phyloP scores from a whole-genome alignment of 164 flowering plant species.

The Dillenia suffruticosa region DNA sequence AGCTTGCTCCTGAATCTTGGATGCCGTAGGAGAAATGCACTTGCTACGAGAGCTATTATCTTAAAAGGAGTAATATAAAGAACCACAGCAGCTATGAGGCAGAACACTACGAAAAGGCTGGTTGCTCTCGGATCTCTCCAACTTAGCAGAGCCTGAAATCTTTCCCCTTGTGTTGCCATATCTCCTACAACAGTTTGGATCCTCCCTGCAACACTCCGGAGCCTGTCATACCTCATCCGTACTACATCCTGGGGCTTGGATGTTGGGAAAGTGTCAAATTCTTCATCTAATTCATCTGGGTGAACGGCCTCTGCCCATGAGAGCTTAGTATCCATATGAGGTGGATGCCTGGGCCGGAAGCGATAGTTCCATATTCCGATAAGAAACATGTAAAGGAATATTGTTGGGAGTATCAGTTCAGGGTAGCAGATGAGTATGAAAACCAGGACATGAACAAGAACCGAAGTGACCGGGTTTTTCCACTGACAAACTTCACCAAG shows the following conservation, averaged over 20 bases:
- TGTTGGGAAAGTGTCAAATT: slow-evolving; percentile 63
- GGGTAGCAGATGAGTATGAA: slow-evolving; percentile 65
- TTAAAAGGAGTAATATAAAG: slow-evolving; percentile 52
- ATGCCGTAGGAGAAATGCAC: slow-evolving; percentile 44
- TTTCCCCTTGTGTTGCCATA: slow-evolving; percentile 66
- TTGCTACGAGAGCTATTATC: slow-evolving; percentile 33
- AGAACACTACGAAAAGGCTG: slow-evolving; percentile 47
- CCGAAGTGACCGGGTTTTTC: slow-evolving; percentile 65
- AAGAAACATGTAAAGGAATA: slow-evolving; percentile 65
- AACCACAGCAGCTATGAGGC: slow-evolving; percentile 44
- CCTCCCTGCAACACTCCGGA: slow-evolving; percentile 67
- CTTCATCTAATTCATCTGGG: slow-evolving; percentile 61
- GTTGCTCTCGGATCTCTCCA: slow-evolving; percentile 79
- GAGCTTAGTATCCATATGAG: slow-evolving; percentile 66
- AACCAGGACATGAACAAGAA: slow-evolving; percentile 57
- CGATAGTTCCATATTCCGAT: slow-evolving; percentile 79
- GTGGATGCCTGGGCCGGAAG: slow-evolving; percentile 57
- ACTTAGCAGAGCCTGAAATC: slow-evolving; percentile 47
- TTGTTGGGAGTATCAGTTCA: slow-evolving; percentile 63
- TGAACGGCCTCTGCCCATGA: slow-evolving; percentile 72
- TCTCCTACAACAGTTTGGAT: slow-evolving; percentile 68
- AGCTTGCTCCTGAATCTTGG: slow-evolving; percentile 58
- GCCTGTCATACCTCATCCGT: slow-evolving; percentile 66
- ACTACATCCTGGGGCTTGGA: slow-evolving; percentile 41
- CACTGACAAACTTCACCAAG: slow-evolving; percentile 58